Percentiles rank a stretch among this genome's conserved stretches.
These are phyloP conservation scores for Pseudocercospora ulei DNA, from an alignment of 2,329 filamentous ascomycete species.

Conservation along the genomic window DNA sequence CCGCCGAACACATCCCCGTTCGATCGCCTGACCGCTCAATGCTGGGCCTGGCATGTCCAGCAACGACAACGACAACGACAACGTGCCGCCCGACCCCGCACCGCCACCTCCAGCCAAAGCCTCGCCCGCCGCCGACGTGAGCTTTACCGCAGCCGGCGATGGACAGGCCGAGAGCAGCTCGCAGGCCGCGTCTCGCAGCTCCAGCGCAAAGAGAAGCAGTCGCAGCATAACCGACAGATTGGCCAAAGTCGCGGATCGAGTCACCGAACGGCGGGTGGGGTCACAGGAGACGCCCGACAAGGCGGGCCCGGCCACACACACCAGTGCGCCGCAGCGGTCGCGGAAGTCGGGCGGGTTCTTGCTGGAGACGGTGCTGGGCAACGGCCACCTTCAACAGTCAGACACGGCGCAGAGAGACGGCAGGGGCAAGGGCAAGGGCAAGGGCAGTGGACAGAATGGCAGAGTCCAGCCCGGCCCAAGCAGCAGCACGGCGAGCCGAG, in stretches of 20 bases:
- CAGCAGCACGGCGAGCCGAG: conserved; percentile 11
- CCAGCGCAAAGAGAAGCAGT: conserved; percentile 16
- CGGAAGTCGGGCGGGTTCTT: conserved; percentile 38
- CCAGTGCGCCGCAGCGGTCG: conserved; percentile 17
- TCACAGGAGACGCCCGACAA: conserved; percentile 6
- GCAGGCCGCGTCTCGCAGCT: conserved; percentile 25
- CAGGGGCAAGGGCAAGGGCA: conserved; percentile 10
- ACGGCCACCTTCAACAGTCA: conserved; percentile 15
- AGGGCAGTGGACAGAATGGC: conserved; percentile 23
- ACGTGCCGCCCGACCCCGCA: conserved; percentile 11
- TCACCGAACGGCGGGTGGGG: conserved; percentile 8
- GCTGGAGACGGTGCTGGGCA: conserved; percentile 26
- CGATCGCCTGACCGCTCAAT: conserved; percentile 4
- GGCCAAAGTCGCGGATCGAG: not conserved
- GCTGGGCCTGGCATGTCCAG: conserved; percentile 20
- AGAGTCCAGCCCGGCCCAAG: conserved; percentile 20
- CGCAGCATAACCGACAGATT: conserved; percentile 15
- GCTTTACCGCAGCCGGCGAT: conserved; percentile 21
- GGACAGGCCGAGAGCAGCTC: conserved; percentile 27
- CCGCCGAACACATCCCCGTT: conserved; percentile 2
- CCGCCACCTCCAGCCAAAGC: conserved; percentile 11
- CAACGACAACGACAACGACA: conserved; percentile 10
- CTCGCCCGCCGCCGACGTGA: conserved; percentile 26
- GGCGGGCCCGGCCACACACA: conserved; percentile 10
- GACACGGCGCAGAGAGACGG: conserved; percentile 1